phyloP scores from a whole-genome alignment of 2,329 filamentous ascomycete genomes.

The Sclerotinia minor region DNA sequence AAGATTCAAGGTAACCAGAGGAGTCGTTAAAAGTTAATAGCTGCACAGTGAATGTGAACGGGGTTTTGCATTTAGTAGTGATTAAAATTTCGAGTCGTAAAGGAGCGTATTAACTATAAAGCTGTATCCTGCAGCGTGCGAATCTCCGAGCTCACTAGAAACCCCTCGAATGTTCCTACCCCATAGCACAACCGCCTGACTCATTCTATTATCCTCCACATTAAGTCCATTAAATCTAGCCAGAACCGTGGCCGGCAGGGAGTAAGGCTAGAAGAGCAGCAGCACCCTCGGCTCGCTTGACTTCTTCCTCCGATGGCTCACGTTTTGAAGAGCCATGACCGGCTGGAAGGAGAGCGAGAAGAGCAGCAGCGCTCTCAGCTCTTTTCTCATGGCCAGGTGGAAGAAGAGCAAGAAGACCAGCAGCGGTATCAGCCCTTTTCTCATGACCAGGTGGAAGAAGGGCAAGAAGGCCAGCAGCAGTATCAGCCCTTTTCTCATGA shows the following conservation, averaged over 20 bases:
- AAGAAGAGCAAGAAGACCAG: neutral
- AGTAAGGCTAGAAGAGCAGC: slow-evolving; percentile 4
- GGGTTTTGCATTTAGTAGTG: neutral
- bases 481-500: neutral
- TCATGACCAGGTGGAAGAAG: neutral
- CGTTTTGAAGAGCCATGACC: neutral
- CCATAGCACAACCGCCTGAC: neutral
- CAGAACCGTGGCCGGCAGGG: slow-evolving; percentile 3
- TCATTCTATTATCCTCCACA: neutral
- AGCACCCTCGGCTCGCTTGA: neutral
- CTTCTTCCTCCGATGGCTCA: slow-evolving; percentile 4
- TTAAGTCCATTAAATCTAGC: neutral
- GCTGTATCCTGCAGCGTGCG: slow-evolving; percentile 6
- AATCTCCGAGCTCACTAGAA: slow-evolving; percentile 6
- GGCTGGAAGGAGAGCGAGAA: neutral
- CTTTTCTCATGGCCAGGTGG: neutral
- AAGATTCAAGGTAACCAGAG: too few species aligned
- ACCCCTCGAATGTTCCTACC: neutral
- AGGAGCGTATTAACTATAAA: slow-evolving; percentile 14
- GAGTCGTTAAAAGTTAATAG: neutral
- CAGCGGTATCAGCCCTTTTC: neutral
- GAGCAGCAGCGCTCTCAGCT: neutral
- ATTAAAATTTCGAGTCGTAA: slow-evolving; percentile 1
- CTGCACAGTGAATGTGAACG: neutral
- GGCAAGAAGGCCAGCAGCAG: neutral